Evolutionary conservation across 805 yeast genomes (phyloP).

Genomic region (Sungouiella thailandica): DNA sequence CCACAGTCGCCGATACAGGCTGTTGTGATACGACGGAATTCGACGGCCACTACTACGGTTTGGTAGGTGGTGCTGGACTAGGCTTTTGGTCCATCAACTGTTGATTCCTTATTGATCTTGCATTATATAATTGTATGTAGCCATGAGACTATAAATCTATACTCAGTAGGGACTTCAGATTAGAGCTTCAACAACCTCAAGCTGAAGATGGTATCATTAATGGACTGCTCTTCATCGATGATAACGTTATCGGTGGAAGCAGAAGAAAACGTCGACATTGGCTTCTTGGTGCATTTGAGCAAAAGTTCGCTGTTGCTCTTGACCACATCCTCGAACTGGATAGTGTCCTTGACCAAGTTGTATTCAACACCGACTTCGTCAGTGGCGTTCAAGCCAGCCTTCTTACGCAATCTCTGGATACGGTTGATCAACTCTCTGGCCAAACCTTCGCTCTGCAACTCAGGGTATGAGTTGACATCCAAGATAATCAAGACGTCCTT

Average conservation of each 20-base stretch:
- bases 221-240: slow-evolving; percentile 79
- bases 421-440: slow-evolving; percentile 97
- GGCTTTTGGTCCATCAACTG: slow-evolving; percentile 52
- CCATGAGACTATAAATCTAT: no score
- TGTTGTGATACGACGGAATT: slow-evolving; percentile 43
- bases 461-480: slow-evolving; percentile 84
- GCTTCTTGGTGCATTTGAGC: slow-evolving; percentile 70
- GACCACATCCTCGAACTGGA: slow-evolving; percentile 59
- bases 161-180: no score
- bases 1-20: slow-evolving; percentile 91
- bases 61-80: slow-evolving; percentile 83
- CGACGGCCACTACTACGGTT: slow-evolving; percentile 26
- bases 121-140: no score
- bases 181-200: slow-evolving; percentile 72
- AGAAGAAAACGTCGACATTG: slow-evolving; percentile 46
- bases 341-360: slow-evolving; percentile 58
- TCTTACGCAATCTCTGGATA: slow-evolving; percentile 95
- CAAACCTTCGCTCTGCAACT: slow-evolving; percentile 86
- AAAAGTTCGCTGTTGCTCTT: slow-evolving; percentile 62
- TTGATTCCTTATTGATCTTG: no score
- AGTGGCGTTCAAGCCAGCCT: slow-evolving; percentile 89
- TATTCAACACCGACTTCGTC: slow-evolving; percentile 92
- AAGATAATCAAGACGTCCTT: slow-evolving; percentile 85
- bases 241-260: slow-evolving; percentile 37
- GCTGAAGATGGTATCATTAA: slow-evolving; percentile 71